Evolutionary conservation across 345 rosid genomes (phyloP).

Genomic region (Arabis hirsuta): DNA sequence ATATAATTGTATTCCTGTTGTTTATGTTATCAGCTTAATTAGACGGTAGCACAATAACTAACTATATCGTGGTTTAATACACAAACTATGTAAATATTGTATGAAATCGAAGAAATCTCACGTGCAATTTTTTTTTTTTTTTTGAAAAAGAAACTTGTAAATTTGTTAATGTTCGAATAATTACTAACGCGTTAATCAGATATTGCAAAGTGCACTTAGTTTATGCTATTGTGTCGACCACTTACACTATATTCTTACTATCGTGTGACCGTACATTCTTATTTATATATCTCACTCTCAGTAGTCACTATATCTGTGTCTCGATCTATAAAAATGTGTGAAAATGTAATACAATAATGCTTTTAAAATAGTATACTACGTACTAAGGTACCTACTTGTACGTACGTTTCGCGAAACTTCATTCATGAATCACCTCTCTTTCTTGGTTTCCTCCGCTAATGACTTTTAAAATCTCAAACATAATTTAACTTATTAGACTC

Average conservation of each 20-base stretch:
- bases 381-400: constrained; percentile 16
- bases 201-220: constrained; percentile 1
- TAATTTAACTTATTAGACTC: neutral
- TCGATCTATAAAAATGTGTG: neutral
- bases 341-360: neutral
- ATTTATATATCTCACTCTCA: neutral
- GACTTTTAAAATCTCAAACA: neutral
- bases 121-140: too few relatives aligned
- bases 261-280: neutral
- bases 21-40: neutral
- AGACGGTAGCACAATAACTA: too few relatives aligned
- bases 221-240: neutral
- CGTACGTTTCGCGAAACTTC: constrained; percentile 28
- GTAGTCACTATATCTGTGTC: neutral
- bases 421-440: constrained; percentile 3
- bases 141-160: neutral
- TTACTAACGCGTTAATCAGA: neutral
- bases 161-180: neutral
- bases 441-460: constrained; percentile 15
- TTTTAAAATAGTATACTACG: neutral
- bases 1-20: neutral
- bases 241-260: neutral
- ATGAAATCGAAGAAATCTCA: neutral
- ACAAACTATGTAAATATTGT: neutral
- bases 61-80: neutral